Base-by-base conservation (phyloP, 1,284 basidiomycete species). In the Violaceomyces palustris region DNA sequence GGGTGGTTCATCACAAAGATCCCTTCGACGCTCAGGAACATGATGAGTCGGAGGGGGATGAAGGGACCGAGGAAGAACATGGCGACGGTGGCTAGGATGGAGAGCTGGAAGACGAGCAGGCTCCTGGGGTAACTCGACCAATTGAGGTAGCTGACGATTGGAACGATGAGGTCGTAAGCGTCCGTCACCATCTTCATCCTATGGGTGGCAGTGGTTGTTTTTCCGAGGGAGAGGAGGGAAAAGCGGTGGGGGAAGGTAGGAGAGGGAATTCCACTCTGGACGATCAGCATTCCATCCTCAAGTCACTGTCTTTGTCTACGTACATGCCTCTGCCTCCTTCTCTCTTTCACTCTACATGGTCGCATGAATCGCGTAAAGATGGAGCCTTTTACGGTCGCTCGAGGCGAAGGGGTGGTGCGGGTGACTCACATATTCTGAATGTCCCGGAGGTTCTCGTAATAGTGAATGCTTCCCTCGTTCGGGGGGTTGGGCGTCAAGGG, bases 401-500 rank as follows among this genome's bases (percentile, higher is more conserved):
- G n/a, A n/a, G n/a, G n/a, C n/a, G n/a, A n/a, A 21, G 29, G 17
- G 22, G 12, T n/a, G n/a, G n/a, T n/a, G n/a, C n/a, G n/a, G n/a
- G 22, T n/a, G 14, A 36, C 50, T 37, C 30, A 56, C 70, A 72
- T 72, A 53, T 73, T 73, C 43, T 73, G 70, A 17, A 73, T 72
- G 49, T 73, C 69, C n/a, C 70, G 50, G 43, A 73, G 50, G 25
- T 73, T 70, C 32, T 70, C 54, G 39, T 63, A 68, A 48, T 69
- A 73, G 22, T 65, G 55, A 39, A 70, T 47, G 12, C 64, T 67
- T 9, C 66, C 67, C 36, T 73, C 70, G 34, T 61, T 50, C 9
- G 69, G 67, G 5, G 67, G 69, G 11, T 65, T 61, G 12, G 70
- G 61, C n/a, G 61, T 41, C 22, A 71, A 47, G 0, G 69, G 63